These are phyloP conservation scores for Gaeumannomyces sp. DNA, from an alignment of 2,329 filamentous ascomycete species.

Conservation along the genomic window DNA sequence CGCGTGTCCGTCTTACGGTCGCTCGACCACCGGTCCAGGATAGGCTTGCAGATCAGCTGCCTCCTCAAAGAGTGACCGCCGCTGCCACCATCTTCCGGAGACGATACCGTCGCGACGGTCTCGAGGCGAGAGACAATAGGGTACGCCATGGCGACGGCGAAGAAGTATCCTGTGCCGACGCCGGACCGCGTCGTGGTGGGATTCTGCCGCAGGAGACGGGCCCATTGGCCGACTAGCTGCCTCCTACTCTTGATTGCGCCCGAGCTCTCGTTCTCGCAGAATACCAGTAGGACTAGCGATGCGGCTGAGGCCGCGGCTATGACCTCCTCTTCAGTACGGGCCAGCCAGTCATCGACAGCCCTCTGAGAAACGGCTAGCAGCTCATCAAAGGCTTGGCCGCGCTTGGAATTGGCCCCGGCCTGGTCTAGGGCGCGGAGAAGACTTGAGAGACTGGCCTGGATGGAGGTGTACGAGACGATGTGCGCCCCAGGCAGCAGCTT, in stretches of 20 bases:
- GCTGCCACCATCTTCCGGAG: no score
- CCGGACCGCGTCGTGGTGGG: constrained; percentile 27
- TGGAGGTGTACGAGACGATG: constrained; percentile 9
- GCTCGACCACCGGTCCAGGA: constrained; percentile 46
- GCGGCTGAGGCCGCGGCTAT: constrained; percentile 44
- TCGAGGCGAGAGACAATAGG: constrained; percentile 27
- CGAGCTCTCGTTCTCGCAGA: constrained; percentile 32
- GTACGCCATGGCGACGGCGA: constrained; percentile 45
- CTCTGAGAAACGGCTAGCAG: neutral
- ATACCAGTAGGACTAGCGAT: constrained; percentile 41
- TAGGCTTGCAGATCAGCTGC: constrained; percentile 33
- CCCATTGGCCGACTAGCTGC: constrained; percentile 37
- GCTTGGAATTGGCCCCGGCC: neutral
- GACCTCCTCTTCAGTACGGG: constrained; percentile 43
- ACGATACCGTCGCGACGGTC: neutral
- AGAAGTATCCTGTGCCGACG: constrained; percentile 45
- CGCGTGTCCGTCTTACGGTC: constrained; percentile 46
- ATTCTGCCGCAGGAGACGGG: constrained; percentile 31
- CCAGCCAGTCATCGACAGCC: constrained; percentile 38
- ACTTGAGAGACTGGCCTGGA: neutral
- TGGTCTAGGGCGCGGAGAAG: neutral
- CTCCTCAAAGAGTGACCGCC: neutral
- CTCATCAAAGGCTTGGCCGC: neutral
- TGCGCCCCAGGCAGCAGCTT: constrained; percentile 23
- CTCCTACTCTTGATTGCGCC: constrained; percentile 20